phyloP scores from a whole-genome alignment of 805 yeast genomes.

The Lachancea thermotolerans region DNA sequence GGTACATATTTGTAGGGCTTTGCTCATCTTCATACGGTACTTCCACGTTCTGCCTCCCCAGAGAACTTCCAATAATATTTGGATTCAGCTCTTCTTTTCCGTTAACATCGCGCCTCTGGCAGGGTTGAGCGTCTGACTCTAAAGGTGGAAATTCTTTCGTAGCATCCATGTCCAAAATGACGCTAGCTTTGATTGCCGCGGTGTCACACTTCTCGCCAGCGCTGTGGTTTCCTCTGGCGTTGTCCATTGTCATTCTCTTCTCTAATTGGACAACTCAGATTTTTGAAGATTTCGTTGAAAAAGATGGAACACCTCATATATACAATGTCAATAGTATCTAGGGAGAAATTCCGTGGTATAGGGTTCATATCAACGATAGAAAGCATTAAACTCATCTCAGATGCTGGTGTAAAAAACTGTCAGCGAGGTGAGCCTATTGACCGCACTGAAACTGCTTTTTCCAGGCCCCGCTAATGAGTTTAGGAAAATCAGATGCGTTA shows the following conservation, averaged over 20 bases:
- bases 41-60: not conserved
- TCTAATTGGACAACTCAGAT: slow-evolving; percentile 8
- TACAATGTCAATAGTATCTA: too few species aligned
- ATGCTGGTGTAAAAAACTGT: not conserved
- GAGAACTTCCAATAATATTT: not conserved
- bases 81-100: not conserved
- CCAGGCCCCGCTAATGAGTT: too few species aligned
- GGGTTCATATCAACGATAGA: too few species aligned
- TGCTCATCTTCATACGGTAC: slow-evolving; percentile 2
- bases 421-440: not conserved
- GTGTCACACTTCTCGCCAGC: not conserved
- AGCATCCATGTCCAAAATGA: not conserved
- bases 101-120: not conserved
- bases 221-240: not conserved
- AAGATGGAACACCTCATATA: not conserved
- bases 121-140: slow-evolving; percentile 11
- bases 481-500: not conserved
- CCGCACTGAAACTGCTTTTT: not conserved
- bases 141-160: slow-evolving; percentile 16
- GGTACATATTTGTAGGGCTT: slow-evolving; percentile 15
- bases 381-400: too few species aligned
- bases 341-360: too few species aligned
- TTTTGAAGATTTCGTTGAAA: slow-evolving; percentile 2
- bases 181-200: too few species aligned
- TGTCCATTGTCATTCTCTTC: not conserved